Percentiles rank a stretch among this genome's conserved stretches.
Conservation (phyloP, 164 flowering plant genomes). For the Amborella trichopoda region DNA sequence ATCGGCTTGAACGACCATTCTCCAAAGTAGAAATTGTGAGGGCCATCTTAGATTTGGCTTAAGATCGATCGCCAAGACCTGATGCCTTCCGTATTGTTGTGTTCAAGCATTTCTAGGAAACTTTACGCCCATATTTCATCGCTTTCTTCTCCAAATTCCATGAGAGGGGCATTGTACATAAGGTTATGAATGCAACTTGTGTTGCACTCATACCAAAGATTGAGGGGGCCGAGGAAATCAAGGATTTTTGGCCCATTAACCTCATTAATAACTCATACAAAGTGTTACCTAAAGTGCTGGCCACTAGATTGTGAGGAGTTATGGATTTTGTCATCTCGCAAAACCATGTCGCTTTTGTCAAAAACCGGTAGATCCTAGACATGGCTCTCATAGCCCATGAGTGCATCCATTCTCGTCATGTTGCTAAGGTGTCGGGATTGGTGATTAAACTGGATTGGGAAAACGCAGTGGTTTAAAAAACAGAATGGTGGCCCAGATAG, state of each 20-base stretch:
- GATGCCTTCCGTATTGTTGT: not conserved
- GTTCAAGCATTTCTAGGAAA: not conserved
- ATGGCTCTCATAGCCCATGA: not conserved
- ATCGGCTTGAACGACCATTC: not conserved
- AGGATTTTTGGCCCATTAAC: not conserved
- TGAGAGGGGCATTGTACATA: not conserved
- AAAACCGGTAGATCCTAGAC: not conserved
- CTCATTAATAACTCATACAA: not conserved
- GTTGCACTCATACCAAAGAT: not conserved
- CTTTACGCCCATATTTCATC: not conserved
- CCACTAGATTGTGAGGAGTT: not conserved
- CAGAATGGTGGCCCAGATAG: too few relatives aligned
- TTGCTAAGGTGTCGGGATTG: not conserved
- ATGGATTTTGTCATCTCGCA: not conserved
- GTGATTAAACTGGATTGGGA: not conserved
- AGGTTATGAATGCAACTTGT: not conserved
- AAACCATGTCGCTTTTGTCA: not conserved
- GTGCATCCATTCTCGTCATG: not conserved
- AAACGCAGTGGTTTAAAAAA: too few relatives aligned
- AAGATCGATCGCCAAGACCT: not conserved
- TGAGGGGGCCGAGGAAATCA: too few relatives aligned
- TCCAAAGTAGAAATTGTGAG: not conserved
- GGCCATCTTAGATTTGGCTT: not conserved
- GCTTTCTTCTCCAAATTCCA: not conserved
- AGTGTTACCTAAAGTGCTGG: not conserved